Evolutionary conservation across 2,329 filamentous ascomycete genomes (phyloP), one percentile per base, ranked within the genome.

Genomic region (Exophiala mesophila): DNA sequence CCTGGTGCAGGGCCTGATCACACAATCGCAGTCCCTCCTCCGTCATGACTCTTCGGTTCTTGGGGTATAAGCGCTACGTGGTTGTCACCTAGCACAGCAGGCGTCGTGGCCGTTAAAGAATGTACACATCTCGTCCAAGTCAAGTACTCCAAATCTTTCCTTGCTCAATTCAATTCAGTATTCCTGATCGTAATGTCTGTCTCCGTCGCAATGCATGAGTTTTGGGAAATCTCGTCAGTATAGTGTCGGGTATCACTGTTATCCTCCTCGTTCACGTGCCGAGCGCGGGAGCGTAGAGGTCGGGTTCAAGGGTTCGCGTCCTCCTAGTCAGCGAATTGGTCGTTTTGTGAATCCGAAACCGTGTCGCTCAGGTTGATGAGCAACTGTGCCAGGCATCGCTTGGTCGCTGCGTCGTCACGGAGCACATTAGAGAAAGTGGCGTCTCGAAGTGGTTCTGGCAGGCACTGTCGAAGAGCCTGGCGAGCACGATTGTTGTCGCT

Each of bases 371-470:
- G 78, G 62, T 97, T 97, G 69, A 97, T 94, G 47, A 97, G 76
- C 6, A 98, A 80, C 67, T 97, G 92, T n/a, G 89, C 87, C 23
- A 98, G 82, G 65, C 92, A 98, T 45, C 92, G 83, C 72, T 98
- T 98, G 1, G 92, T 98, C 1, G 92, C 92, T 10, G 92, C 92
- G 61, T 98, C 92, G 59, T 98, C 92, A 45, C 92, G 85, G 23
- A 98, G 81, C 32, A 98, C 92, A 0, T 89, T 90, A 6, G 88
- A 94, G 64, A 98, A 98, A 2, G 92, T 98, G 5, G 90, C 89
- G 63, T 98, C 92, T 35, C 92, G 85, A n/a, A 98, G 81, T n/a
- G 92, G 92, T 60, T 98, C 92, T 0, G 92, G 92, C 9, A 98
- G 82, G 60, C 92, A 98, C 66, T 98, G 92, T 30, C 92, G 81